A percentile compares a stretch with the other conserved stretches of the same genome.
phyloP scores from a whole-genome alignment of 768 basidiomycete genomes.

The Russula sp. region DNA sequence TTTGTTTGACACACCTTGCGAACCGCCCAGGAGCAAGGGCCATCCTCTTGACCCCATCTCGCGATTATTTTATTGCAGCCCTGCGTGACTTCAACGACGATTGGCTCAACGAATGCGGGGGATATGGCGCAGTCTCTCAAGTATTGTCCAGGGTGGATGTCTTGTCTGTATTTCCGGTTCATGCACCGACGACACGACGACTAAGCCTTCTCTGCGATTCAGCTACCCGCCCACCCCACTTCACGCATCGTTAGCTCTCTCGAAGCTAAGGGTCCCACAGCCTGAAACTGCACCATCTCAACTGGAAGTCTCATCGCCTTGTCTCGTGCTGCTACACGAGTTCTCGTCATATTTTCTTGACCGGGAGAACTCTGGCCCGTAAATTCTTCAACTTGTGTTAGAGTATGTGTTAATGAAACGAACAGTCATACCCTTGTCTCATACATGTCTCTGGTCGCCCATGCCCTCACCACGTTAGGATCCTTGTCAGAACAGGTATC shows the following conservation, averaged over 20 bases:
- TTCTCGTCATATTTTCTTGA: slow-evolving; percentile 22
- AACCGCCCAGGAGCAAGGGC: slow-evolving; percentile 33
- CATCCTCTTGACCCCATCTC: slow-evolving; percentile 51
- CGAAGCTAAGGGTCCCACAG: slow-evolving; percentile 17
- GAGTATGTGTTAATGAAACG: background rate
- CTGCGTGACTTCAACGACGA: slow-evolving; percentile 48
- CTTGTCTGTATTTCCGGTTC: slow-evolving; percentile 41
- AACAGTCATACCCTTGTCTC: slow-evolving; percentile 14
- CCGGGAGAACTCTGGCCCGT: slow-evolving; percentile 4
- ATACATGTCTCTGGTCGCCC: slow-evolving; percentile 20
- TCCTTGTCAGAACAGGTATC: slow-evolving; percentile 11
- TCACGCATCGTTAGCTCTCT: slow-evolving; percentile 19
- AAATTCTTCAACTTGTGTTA: background rate
- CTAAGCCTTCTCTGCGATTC: background rate
- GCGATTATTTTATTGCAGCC: slow-evolving; percentile 36
- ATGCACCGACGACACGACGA: background rate
- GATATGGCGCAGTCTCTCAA: slow-evolving; percentile 28
- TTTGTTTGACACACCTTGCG: slow-evolving; percentile 47
- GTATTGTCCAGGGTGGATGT: slow-evolving; percentile 34
- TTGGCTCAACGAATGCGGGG: slow-evolving; percentile 31
- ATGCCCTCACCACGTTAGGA: slow-evolving; percentile 6
- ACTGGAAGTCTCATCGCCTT: slow-evolving; percentile 9
- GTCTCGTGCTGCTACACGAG: slow-evolving; percentile 22
- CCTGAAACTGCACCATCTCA: background rate
- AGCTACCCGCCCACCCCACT: slow-evolving; percentile 19